A percentile compares a stretch with the other conserved stretches of the same genome.
Conservation (phyloP, 2,329 filamentous ascomycete species). For the Sporothrix phasma region DNA sequence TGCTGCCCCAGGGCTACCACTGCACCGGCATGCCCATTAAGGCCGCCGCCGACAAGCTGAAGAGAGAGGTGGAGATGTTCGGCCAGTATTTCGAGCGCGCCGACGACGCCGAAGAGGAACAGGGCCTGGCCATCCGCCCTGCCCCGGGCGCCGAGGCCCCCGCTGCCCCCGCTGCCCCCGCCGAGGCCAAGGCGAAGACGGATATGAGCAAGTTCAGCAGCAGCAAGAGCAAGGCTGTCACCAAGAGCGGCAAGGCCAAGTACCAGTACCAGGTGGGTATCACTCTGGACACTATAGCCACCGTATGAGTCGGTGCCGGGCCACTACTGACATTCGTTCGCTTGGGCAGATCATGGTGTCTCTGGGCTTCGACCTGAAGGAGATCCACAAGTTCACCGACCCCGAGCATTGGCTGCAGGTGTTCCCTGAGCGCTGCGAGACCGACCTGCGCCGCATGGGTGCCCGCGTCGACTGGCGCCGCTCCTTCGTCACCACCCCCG, state of each 20-base stretch:
- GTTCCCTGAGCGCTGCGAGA: conserved; percentile 70
- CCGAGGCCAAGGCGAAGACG: conserved; percentile 46
- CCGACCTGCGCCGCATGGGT: conserved; percentile 74
- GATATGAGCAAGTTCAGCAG: conserved; percentile 86
- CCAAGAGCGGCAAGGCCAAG: conserved; percentile 86
- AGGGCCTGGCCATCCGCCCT: conserved; percentile 40
- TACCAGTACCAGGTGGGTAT: conserved; percentile 62
- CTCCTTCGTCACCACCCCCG: conserved; percentile 88
- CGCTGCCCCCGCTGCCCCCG: conserved; percentile 57
- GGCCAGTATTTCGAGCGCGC: conserved; percentile 69
- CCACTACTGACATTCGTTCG: neutral
- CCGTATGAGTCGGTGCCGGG: neutral
- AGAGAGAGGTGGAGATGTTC: conserved; percentile 80
- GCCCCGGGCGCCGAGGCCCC: conserved; percentile 58
- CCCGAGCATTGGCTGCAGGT: conserved; percentile 69
- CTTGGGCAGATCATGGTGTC: conserved; percentile 64
- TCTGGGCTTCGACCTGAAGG: conserved; percentile 73
- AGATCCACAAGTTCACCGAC: conserved; percentile 90
- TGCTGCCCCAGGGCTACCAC: conserved; percentile 93
- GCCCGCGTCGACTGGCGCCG: conserved; percentile 87
- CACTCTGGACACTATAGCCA: neutral
- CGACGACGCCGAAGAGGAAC: conserved; percentile 36
- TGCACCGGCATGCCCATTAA: conserved; percentile 98
- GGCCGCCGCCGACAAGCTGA: conserved; percentile 85
- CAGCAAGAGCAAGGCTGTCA: conserved; percentile 84